Evolutionary conservation across 1,284 basidiomycete species (phyloP).

Genomic region (Phaffia rhodozyma): DNA sequence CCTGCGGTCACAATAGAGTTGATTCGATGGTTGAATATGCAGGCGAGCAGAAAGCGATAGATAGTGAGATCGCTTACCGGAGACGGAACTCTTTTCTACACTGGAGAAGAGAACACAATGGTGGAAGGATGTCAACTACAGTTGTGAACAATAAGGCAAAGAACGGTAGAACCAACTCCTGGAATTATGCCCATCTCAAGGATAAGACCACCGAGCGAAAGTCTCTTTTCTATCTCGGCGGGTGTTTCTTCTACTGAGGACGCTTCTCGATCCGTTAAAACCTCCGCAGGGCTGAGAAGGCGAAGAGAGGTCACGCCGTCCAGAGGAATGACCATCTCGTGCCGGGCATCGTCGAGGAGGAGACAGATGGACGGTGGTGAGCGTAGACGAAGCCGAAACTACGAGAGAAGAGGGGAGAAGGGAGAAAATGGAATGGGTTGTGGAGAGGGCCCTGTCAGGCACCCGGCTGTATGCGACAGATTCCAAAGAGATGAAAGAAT

Average conservation of each 20-base stretch:
- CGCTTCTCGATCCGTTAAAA: neutral
- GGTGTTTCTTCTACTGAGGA: neutral
- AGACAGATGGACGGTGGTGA: slow-evolving; percentile 14
- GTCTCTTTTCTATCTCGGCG: slow-evolving; percentile 6
- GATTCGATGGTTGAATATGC: neutral
- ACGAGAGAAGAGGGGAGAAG: neutral
- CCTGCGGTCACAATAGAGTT: neutral
- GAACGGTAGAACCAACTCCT: slow-evolving; percentile 3
- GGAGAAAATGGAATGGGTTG: neutral
- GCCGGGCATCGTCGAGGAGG: slow-evolving; percentile 17
- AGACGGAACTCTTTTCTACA: slow-evolving; percentile 14
- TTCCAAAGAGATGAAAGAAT: neutral
- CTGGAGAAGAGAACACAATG: neutral
- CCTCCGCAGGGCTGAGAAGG: neutral
- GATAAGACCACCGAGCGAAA: slow-evolving; percentile 5
- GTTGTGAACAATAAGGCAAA: neutral
- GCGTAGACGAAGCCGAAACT: slow-evolving; percentile 17
- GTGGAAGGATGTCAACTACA: neutral
- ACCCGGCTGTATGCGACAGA: neutral
- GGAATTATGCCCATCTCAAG: slow-evolving; percentile 16
- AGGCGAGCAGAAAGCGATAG: neutral
- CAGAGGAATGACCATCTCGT: slow-evolving; percentile 19
- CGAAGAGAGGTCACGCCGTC: slow-evolving; percentile 13
- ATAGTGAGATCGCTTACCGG: neutral
- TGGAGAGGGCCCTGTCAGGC: neutral